phyloP scores from a whole-genome alignment of 257 asterid species.

The Scutellaria barbata region DNA sequence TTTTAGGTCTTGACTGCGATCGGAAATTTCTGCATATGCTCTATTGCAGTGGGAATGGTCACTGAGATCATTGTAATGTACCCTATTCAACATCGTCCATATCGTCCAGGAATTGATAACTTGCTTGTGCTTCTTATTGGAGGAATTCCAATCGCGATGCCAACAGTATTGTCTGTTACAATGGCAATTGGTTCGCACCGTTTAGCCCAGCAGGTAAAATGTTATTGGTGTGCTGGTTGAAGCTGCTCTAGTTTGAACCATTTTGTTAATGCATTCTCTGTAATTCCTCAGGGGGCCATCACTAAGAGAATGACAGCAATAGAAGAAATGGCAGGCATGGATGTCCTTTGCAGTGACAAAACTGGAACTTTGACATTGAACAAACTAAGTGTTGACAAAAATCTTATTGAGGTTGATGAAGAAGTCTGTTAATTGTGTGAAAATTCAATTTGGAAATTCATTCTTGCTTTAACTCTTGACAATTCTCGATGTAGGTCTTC shows the following conservation, averaged over 20 bases:
- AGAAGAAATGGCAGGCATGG: conserved; percentile 96
- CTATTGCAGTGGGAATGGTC: conserved; percentile 75
- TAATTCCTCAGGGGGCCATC: conserved; percentile 67
- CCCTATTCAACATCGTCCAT: conserved; percentile 74
- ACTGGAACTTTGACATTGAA: conserved; percentile 85
- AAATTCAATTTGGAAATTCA: not conserved
- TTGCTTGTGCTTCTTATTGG: conserved; percentile 82
- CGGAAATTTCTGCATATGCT: conserved; percentile 78
- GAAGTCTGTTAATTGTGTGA: not conserved
- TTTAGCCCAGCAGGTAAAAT: conserved; percentile 71
- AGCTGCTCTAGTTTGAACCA: conserved; percentile 22
- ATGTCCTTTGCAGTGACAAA: conserved; percentile 91
- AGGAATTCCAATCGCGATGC: conserved; percentile 94
- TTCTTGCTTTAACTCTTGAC: conserved; percentile 20
- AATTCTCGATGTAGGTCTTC: conserved; percentile 49
- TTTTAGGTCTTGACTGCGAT: conserved; percentile 77
- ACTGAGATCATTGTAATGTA: conserved; percentile 79
- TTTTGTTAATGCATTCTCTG: conserved; percentile 20
- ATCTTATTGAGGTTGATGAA: conserved; percentile 61
- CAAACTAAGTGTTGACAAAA: conserved; percentile 74
- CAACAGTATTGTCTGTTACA: conserved; percentile 83
- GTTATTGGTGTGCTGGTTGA: conserved; percentile 14
- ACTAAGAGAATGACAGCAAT: conserved; percentile 94
- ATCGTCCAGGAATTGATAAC: conserved; percentile 80
- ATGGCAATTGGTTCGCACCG: conserved; percentile 95